Evolutionary conservation across 2,329 filamentous ascomycete genomes (phyloP).

Genomic region (Alternaria sp.): DNA sequence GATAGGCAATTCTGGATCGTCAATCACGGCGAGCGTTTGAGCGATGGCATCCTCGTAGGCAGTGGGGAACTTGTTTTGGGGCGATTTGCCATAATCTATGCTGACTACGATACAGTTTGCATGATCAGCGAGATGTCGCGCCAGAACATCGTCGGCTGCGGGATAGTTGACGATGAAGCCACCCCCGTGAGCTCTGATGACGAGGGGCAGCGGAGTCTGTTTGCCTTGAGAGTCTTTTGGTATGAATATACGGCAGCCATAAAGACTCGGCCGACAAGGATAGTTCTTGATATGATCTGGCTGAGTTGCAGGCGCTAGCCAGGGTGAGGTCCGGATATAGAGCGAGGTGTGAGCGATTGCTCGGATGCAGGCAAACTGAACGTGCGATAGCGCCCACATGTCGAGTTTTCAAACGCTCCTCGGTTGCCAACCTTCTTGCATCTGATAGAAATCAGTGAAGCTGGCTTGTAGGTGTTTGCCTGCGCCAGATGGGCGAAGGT

Average conservation of each 20-base stretch:
- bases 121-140: background rate
- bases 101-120: background rate
- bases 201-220: background rate
- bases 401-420: background rate
- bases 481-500: background rate
- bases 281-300: background rate
- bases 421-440: background rate
- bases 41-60: background rate
- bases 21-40: background rate
- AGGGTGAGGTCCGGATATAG: background rate
- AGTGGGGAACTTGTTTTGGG: background rate
- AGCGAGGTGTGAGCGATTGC: background rate
- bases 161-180: background rate
- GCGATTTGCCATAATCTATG: background rate
- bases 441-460: background rate
- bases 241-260: background rate
- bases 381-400: background rate
- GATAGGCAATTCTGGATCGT: background rate
- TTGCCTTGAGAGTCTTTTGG: background rate
- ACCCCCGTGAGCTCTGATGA: background rate
- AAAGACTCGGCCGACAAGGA: background rate
- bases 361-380: background rate
- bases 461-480: background rate
- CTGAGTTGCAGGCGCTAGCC: background rate
- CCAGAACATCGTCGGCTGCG: background rate